These are phyloP conservation scores for Yamadazyma tumulicola DNA, from an alignment of 805 yeast species.

Conservation along the genomic window DNA sequence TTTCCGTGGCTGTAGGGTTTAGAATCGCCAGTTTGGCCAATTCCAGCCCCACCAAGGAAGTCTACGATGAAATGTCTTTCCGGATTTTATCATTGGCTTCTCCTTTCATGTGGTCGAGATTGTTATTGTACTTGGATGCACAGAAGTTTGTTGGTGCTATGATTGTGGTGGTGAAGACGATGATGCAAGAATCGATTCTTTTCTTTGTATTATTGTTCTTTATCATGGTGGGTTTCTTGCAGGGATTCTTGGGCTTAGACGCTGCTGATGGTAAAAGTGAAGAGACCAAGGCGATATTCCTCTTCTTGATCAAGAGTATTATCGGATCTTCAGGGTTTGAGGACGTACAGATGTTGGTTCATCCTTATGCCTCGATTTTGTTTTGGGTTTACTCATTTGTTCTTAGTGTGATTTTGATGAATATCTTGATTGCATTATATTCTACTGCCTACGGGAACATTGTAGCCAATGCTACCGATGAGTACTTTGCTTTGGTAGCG, in stretches of 20 bases:
- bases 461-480: slow-evolving; percentile 78
- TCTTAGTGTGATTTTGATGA: slow-evolving; percentile 70
- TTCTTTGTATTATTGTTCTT: slow-evolving; percentile 72
- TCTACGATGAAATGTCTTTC: slow-evolving; percentile 58
- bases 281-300: slow-evolving; percentile 60
- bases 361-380: slow-evolving; percentile 80
- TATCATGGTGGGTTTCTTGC: slow-evolving; percentile 76
- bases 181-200: slow-evolving; percentile 84
- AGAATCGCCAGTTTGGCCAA: slow-evolving; percentile 43
- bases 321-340: slow-evolving; percentile 72
- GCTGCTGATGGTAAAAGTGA: slow-evolving; percentile 83
- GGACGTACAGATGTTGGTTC: slow-evolving; percentile 68
- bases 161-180: slow-evolving; percentile 78
- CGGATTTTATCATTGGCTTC: slow-evolving; percentile 75
- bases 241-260: slow-evolving; percentile 84
- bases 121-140: slow-evolving; percentile 73
- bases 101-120: slow-evolving; percentile 82
- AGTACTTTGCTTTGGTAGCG: slow-evolving; percentile 79
- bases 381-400: slow-evolving; percentile 77
- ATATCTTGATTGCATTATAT: slow-evolving; percentile 79
- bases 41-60: slow-evolving; percentile 19
- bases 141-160: slow-evolving; percentile 82
- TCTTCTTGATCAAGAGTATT: slow-evolving; percentile 66
- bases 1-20: slow-evolving; percentile 50
- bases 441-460: slow-evolving; percentile 81